Base-by-base conservation (phyloP, 441 rosid species). In the Macaranga tanarius region DNA sequence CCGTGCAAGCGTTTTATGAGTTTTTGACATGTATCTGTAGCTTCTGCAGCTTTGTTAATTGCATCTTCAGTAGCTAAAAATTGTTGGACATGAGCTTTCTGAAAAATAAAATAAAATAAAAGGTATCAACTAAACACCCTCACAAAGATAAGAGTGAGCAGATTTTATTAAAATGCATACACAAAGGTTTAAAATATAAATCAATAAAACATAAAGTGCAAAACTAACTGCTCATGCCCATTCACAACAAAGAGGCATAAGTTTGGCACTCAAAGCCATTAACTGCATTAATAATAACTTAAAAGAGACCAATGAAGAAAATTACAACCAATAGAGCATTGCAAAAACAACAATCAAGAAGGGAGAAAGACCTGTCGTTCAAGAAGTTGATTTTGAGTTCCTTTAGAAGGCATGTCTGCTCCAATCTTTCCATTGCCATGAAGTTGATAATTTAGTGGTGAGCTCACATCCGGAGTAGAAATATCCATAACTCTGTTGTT, bases 11-110 rank as follows among this genome's bases (percentile, higher is more conserved):
- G 90, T 75, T 89, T 85, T 69, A 87, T 79, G 79, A 90, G 92
- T 76, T 83, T 90, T 65, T 86, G 87, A 78, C 86, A 88, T 73
- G 88, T 79, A 75, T 85, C 85, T 81, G 93, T 88, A 71, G 99
- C 95, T 84, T 92, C 97, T 42, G 90, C 88, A 74, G 97, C 92
- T 86, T 88, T 94, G 83, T 92, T 92, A 55, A 86, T 81, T 61
- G 97, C 91, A 82, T 90, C 97, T 85, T 94, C 97, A 75, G 97
- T 90, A 48, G 94, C 97, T 82, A 92, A 79, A 87, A 94, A 92
- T 81, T 92, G 99, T 77, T 94, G 94, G 72, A 90, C 97, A 79
- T 94, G 97, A 65, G 96, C 98, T 87, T 94, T 90, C 98, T 94
- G 85, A 48, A 75, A 40, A 76, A 26, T 54, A 77, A 72, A 34